Base-by-base conservation (phyloP, 2,329 filamentous ascomycete genomes). In the Pseudogymnoascus sp. region DNA sequence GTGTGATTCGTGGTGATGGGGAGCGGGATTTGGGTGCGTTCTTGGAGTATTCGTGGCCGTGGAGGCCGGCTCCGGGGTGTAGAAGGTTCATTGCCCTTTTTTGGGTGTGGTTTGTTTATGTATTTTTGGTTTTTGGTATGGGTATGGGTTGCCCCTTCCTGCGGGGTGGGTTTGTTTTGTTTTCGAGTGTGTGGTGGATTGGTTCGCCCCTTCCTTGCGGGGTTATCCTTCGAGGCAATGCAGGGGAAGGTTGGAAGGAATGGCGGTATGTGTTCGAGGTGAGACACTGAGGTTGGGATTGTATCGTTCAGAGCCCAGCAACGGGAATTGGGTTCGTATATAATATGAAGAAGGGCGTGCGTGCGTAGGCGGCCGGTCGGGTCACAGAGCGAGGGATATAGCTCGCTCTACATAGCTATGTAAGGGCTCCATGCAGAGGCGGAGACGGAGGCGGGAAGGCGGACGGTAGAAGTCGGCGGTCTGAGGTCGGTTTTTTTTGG, bases 41-140 rank as follows among this genome's bases (percentile, higher is more conserved):
- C 50, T 74, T 73, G 63, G 82, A 84, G 69, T 82, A 85, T 70
- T 85, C 82, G 70, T 85, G 83, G 71, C 83, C 83, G 70, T 86
- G 83, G 18, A 86, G 76, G 73, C 82, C 81, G 60, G 83, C 83
- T 53, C 82, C 83, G 16, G 82, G 78, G 69, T 86, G 84, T 36
- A 86, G 75, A 70, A 86, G 60, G 37, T 61, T 25, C 36, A 46
- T 61, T 25, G 60, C 44, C 3, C 5, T 7, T 50, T 46, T 25
- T 12, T 50, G 7, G 6, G 44, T 25, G 23, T 50, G 21, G 12
- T 28, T 50, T 50, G 23, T 50, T 28, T 16, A 25, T 46, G 7
- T 44, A 21, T 23, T 12, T 44, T 4, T 5, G 4, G 31, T 4
- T 5, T 46, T 25, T 46, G 21, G 21, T 31, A 31, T 31, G 28